phyloP scores from a whole-genome alignment of 2,329 filamentous ascomycete species.

The Aspergillus sclerotialis region DNA sequence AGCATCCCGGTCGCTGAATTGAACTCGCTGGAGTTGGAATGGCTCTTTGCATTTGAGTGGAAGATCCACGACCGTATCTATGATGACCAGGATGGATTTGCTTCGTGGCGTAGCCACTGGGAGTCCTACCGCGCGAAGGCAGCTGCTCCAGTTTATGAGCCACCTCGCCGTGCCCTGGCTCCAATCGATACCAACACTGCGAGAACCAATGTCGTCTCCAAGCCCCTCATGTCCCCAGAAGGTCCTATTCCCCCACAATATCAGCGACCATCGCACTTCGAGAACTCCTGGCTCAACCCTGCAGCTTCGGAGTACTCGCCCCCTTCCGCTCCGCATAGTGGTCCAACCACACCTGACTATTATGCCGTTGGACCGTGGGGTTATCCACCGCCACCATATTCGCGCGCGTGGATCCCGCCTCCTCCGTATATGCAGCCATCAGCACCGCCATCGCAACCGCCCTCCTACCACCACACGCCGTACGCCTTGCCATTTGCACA shows the following conservation, averaged over 20 bases:
- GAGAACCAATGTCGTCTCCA: conserved; percentile 44
- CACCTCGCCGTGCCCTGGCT: conserved; percentile 44
- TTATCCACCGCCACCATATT: conserved; percentile 36
- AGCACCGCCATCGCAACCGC: conserved; percentile 36
- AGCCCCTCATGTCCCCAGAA: conserved; percentile 43
- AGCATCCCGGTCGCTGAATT: conserved; percentile 78
- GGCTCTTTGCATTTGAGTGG: conserved; percentile 78
- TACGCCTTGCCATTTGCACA: conserved; percentile 41
- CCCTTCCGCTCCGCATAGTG: conserved; percentile 43
- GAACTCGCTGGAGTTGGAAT: conserved; percentile 79
- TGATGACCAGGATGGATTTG: conserved; percentile 62
- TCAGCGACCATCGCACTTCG: conserved; percentile 39
- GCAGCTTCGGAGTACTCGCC: conserved; percentile 45
- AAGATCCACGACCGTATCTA: conserved; percentile 79
- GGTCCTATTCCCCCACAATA: conserved; percentile 45
- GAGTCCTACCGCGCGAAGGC: conserved; percentile 53
- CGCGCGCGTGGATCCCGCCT: conserved; percentile 32
- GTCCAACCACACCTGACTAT: conserved; percentile 42
- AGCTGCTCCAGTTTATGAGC: conserved; percentile 38
- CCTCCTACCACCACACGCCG: conserved; percentile 43
- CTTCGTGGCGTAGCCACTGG: conserved; percentile 61
- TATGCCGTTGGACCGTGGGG: conserved; percentile 38
- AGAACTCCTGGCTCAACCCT: conserved; percentile 46
- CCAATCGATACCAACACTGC: conserved; percentile 61
- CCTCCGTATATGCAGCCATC: conserved; percentile 28